Evolutionary conservation across 2,329 filamentous ascomycete species (phyloP).

Genomic region (Grosmannia huntii): DNA sequence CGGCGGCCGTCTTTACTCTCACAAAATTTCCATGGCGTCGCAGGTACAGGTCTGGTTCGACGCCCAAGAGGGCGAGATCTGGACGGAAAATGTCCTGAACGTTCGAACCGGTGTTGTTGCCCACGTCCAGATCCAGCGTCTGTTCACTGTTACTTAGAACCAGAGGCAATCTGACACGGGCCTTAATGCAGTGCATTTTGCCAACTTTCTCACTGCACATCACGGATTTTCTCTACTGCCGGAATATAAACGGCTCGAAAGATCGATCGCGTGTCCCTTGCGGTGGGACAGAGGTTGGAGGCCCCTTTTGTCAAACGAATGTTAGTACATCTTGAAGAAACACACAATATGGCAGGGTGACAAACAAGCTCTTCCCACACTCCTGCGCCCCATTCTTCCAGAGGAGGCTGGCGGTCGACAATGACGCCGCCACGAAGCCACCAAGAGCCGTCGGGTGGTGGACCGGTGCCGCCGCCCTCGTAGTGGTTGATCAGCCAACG

Average conservation of each 20-base stretch:
- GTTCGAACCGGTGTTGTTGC: background rate
- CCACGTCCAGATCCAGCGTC: background rate
- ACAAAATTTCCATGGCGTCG: background rate
- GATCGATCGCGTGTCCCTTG: background rate
- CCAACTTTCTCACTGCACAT: background rate
- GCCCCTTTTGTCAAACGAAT: background rate
- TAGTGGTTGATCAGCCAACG: background rate
- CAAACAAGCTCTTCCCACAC: slow-evolving; percentile 1
- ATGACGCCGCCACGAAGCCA: background rate
- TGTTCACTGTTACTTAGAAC: background rate
- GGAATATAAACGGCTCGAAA: background rate
- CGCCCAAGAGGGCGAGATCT: background rate
- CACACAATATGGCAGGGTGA: background rate
- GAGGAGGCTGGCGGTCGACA: background rate
- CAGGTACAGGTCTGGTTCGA: background rate
- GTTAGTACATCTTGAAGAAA: background rate
- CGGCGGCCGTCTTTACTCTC: background rate
- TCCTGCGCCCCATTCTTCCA: background rate
- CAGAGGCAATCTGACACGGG: background rate
- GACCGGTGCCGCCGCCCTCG: background rate
- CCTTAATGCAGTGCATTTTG: background rate
- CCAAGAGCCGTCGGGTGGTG: background rate
- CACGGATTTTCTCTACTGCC: background rate
- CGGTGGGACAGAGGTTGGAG: background rate
- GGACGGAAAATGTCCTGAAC: background rate